A percentile compares a stretch with the other conserved stretches of the same genome.
Conservation (phyloP, 345 rosid genomes). For the Erysimum cheiranthoides region DNA sequence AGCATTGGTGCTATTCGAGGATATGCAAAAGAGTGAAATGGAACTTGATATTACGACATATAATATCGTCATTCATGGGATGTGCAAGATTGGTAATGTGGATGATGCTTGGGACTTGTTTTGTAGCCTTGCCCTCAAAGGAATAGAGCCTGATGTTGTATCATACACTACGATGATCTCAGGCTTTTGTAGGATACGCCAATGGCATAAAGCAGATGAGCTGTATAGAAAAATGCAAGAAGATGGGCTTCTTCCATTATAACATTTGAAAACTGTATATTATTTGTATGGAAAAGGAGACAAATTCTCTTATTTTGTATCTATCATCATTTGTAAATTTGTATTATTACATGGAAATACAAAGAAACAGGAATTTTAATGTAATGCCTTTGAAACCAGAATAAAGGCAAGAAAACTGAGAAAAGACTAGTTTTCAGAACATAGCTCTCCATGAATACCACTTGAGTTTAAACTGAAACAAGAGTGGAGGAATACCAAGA, state of each 20-base stretch:
- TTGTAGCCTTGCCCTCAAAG: slow-evolving; percentile 7
- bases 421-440: slow-evolving; percentile 47
- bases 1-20: slow-evolving; percentile 40
- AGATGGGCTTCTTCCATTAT: slow-evolving; percentile 26
- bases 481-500: slow-evolving; percentile 79
- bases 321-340: slow-evolving; percentile 32
- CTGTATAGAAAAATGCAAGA: slow-evolving; percentile 46
- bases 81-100: slow-evolving; percentile 46
- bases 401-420: neutral
- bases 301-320: slow-evolving; percentile 23
- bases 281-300: neutral
- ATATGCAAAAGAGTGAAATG: slow-evolving; percentile 34
- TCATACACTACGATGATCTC: slow-evolving; percentile 46
- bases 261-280: slow-evolving; percentile 16
- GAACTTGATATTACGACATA: slow-evolving; percentile 33
- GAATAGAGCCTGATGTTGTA: slow-evolving; percentile 41
- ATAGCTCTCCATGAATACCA: slow-evolving; percentile 77
- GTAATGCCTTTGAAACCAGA: slow-evolving; percentile 31
- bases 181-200: slow-evolving; percentile 43
- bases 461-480: slow-evolving; percentile 80
- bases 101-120: slow-evolving; percentile 47
- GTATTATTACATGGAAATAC: slow-evolving; percentile 37
- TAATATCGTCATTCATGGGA: slow-evolving; percentile 46
- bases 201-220: slow-evolving; percentile 39
- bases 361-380: neutral